Evolutionary conservation across 2,329 filamentous ascomycete species (phyloP), one percentile per base, ranked within the genome.

Genomic region (Epichloe sibirici): DNA sequence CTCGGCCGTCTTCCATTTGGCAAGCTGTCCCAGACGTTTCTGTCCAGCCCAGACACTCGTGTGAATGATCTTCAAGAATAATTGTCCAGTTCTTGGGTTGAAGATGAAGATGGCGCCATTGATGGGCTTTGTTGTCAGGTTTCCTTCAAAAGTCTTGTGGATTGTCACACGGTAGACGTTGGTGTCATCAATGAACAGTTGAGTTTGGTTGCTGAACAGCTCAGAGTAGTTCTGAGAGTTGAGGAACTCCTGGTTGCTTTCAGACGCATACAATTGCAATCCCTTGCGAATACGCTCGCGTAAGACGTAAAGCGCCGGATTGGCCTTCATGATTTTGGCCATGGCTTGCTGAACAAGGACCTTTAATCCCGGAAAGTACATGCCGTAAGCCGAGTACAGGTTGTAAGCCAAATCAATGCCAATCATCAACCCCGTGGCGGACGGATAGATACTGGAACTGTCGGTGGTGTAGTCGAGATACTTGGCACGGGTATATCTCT

Each of bases 81-180:
- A 73, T 65, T 98, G 93, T 49, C 93, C 93, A 50, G 93, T 98
- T 54, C 91, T 83, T n/a, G 94, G 93, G 67, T 98, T 98, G 81
- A 98, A 97, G 66, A 98, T 98, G 76, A 98, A 98, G 67, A 98
- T 97, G 45, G 94, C 93, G 66, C 93, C 93, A 68, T 98, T 98
- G 77, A 98, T 98, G 3, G 93, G 93, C 71, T 98, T 98, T 2
- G 93, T 98, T 0, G 93, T 98, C 80, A 98, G 76, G 66, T 98
- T 98, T 62, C 93, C 93, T 70, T 98, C 93, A 57, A 98, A 98
- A 0, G 93, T 98, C 81, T 98, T 98, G 77, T 98, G 93, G 57
- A 98, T 98, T 0, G 93, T 98, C 56, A 98, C 93, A 74, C 93
- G 90, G 67, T 98, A 98, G 49, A 98, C 94, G 63, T 98, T 98